Evolutionary conservation across 2,329 filamentous ascomycete species (phyloP).

Genomic region (Trichophyton mentagrophytes): DNA sequence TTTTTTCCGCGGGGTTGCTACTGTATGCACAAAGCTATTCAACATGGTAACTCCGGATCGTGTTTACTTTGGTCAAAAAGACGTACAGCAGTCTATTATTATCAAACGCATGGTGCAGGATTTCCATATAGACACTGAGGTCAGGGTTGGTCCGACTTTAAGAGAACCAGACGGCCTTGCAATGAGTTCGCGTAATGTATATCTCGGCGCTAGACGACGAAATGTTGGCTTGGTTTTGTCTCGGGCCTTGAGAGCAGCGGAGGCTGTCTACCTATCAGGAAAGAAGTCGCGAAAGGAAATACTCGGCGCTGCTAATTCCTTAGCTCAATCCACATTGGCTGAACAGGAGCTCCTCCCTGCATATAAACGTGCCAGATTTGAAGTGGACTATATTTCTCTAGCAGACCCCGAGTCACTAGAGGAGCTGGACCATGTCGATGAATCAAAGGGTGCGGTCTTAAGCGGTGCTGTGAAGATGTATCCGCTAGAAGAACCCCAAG

Average conservation of each 20-base stretch:
- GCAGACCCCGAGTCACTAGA: constrained; percentile 73
- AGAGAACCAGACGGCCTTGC: constrained; percentile 74
- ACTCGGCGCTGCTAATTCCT: constrained; percentile 54
- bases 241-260: constrained; percentile 56
- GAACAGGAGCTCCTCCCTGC: constrained; percentile 51
- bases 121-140: constrained; percentile 64
- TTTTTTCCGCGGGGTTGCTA: constrained; percentile 93
- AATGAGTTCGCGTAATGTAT: constrained; percentile 86
- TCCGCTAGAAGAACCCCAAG: constrained; percentile 56
- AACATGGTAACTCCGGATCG: constrained; percentile 66
- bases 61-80: constrained; percentile 94
- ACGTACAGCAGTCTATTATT: constrained; percentile 89
- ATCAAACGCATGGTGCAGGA: constrained; percentile 78
- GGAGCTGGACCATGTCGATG: constrained; percentile 61
- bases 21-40: constrained; percentile 89
- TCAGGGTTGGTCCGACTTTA: constrained; percentile 61
- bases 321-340: constrained; percentile 43
- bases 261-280: constrained; percentile 48
- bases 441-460: constrained; percentile 60
- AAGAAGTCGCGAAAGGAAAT: constrained; percentile 50
- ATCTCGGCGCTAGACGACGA: constrained; percentile 65
- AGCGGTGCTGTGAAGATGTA: constrained; percentile 88
- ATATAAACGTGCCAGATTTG: constrained; percentile 54
- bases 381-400: constrained; percentile 85
- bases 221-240: constrained; percentile 59